Conservation (phyloP, 2,329 filamentous ascomycete genomes). For the Lasiodiplodia citricola region DNA sequence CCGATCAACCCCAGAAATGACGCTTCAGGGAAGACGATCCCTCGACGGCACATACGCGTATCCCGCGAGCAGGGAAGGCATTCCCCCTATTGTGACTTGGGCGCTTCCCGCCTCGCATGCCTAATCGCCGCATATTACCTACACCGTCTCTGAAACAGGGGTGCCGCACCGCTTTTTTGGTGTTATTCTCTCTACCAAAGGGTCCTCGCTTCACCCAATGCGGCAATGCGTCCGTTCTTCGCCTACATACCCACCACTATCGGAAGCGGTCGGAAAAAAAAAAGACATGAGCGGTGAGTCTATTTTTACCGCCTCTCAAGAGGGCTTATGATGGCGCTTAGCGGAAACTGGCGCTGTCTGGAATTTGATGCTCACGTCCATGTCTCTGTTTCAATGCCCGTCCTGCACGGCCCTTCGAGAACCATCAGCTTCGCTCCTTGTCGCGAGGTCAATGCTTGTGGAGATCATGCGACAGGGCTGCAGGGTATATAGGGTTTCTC, state of each 20-base stretch:
- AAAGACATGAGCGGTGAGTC: neutral
- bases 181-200: neutral
- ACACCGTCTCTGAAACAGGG: neutral
- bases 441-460: neutral
- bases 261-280: neutral
- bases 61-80: neutral
- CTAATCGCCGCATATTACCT: neutral
- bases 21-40: neutral
- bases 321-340: neutral
- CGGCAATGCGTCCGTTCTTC: neutral
- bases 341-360: neutral
- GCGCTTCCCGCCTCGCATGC: neutral
- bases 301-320: too few relatives aligned
- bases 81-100: neutral
- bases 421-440: neutral
- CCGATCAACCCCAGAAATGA: neutral
- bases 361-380: neutral
- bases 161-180: neutral
- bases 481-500: neutral
- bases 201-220: neutral
- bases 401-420: neutral
- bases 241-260: neutral
- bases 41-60: neutral
- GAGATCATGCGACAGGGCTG: neutral
- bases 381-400: neutral